phyloP scores from a whole-genome alignment of 257 asterid genomes.

The Nicotiana paniculata region DNA sequence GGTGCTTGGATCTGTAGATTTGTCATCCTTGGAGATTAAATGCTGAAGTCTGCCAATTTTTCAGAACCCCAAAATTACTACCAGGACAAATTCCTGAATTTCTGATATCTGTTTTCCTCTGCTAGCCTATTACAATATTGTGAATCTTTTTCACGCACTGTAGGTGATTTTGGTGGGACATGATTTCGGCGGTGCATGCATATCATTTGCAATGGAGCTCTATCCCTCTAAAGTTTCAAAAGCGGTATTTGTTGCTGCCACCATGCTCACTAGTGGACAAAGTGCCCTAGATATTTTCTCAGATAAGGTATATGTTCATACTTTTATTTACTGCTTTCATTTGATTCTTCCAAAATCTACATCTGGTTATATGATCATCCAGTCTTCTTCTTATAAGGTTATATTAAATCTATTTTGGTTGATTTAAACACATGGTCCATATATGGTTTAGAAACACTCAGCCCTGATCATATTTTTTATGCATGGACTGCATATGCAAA shows the following conservation, averaged over 20 bases:
- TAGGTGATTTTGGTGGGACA: conserved; percentile 96
- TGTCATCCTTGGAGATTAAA: not conserved
- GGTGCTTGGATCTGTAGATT: not conserved
- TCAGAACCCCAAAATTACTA: too few relatives aligned
- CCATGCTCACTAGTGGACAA: conserved; percentile 82
- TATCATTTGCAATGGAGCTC: conserved; percentile 78
- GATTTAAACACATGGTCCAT: not conserved
- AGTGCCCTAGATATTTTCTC: conserved; percentile 83
- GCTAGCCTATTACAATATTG: conserved; percentile 1
- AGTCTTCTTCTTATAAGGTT: not conserved
- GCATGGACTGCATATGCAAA: not conserved
- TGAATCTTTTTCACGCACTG: conserved; percentile 13
- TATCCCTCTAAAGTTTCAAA: conserved; percentile 67
- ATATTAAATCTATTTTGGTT: not conserved
- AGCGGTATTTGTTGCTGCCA: conserved; percentile 85
- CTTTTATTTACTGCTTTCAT: not conserved
- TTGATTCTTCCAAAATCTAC: not conserved
- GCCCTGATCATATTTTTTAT: not conserved
- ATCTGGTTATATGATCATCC: not conserved
- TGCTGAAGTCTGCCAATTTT: not conserved
- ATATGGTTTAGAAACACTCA: not conserved
- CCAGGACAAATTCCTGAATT: too few relatives aligned
- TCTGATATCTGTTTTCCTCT: not conserved
- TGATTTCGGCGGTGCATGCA: conserved; percentile 93
- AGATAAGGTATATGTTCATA: conserved; percentile 46